Percentiles rank a stretch among this genome's conserved stretches.
phyloP scores from a whole-genome alignment of 108 stramenopile species.

The Nannochloropsis granulata region DNA sequence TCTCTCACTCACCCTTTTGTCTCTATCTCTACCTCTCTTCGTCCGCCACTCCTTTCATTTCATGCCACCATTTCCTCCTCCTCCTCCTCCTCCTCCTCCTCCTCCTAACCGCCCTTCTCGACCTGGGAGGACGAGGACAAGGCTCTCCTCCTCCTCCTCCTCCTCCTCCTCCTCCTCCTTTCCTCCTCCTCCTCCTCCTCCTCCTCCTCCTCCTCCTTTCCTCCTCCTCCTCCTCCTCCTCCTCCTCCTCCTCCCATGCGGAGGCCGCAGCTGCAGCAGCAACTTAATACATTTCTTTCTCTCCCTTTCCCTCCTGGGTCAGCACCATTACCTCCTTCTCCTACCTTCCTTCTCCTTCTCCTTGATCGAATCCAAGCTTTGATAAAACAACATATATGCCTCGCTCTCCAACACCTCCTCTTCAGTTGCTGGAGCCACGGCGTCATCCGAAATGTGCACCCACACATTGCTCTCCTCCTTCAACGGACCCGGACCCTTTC shows the following conservation, averaged over 20 bases:
- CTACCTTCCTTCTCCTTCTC: neutral
- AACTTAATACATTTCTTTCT: too few species aligned
- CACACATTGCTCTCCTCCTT: neutral
- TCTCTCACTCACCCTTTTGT: too few species aligned
- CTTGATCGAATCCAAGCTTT: neutral
- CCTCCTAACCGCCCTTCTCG: neutral
- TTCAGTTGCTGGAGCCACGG: slow-evolving; percentile 16
- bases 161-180: neutral
- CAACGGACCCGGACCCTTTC: neutral
- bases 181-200: neutral
- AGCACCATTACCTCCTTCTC: too few species aligned
- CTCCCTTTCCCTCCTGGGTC: too few species aligned
- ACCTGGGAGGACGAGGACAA: too few species aligned
- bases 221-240: neutral
- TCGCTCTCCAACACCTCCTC: slow-evolving; percentile 18
- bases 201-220: neutral
- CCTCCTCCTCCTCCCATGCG: neutral
- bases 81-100: too few species aligned
- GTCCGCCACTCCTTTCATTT: too few species aligned
- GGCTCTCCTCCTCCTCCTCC: neutral
- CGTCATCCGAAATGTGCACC: slow-evolving; percentile 27
- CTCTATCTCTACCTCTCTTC: too few species aligned
- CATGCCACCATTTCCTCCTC: too few species aligned
- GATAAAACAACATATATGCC: slow-evolving; percentile 36
- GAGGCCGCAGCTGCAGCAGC: too few species aligned